A percentile compares a stretch with the other conserved stretches of the same genome.
These are phyloP conservation scores for Ricinus communis DNA, from an alignment of 345 rosid genomes.

Conservation along the genomic window DNA sequence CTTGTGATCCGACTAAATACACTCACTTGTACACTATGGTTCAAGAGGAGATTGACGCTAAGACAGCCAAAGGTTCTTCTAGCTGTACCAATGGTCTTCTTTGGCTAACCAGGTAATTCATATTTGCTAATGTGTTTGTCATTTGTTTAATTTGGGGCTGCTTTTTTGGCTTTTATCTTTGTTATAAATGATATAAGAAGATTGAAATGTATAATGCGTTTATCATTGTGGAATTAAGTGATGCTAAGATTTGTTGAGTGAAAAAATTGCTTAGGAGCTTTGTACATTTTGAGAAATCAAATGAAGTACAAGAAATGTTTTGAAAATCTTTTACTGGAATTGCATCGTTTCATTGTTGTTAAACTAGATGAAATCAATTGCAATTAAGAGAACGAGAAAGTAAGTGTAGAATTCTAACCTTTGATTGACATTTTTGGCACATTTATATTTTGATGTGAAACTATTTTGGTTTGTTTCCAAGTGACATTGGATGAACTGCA, in stretches of 20 bases:
- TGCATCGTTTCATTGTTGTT: neutral
- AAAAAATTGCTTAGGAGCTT: no score
- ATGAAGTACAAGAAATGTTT: neutral
- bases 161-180: neutral
- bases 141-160: neutral
- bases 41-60: slow-evolving; percentile 73
- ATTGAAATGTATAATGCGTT: no score
- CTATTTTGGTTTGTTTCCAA: neutral
- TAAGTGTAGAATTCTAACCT: neutral
- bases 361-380: neutral
- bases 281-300: no score
- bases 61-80: slow-evolving; percentile 77
- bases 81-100: slow-evolving; percentile 96
- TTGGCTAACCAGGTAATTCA: slow-evolving; percentile 83
- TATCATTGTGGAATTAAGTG: no score
- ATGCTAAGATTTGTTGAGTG: neutral
- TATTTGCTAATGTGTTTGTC: neutral
- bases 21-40: slow-evolving; percentile 69
- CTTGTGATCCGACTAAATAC: slow-evolving; percentile 59
- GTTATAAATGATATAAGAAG: no score
- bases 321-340: neutral
- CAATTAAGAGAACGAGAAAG: neutral
- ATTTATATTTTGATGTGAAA: neutral
- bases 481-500: no score
- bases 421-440: neutral